Conservation (phyloP, 148 eudicot genomes). For the Heliamphora exappendiculata region DNA sequence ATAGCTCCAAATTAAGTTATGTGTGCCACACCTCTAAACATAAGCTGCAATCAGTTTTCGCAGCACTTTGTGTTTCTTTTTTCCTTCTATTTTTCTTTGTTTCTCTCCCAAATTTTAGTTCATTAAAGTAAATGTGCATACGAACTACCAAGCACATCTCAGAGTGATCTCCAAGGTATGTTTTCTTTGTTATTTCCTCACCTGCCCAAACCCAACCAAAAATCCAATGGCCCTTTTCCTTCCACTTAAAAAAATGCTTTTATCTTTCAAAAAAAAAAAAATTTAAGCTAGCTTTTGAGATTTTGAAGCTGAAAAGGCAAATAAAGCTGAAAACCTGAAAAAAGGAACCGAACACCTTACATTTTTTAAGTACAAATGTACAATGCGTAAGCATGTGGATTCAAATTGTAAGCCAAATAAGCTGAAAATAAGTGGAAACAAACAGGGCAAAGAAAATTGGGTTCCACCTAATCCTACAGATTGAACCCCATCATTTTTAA, state of each 20-base stretch:
- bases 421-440: no score
- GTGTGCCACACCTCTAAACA: neutral
- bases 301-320: no score
- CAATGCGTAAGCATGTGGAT: no score
- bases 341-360: no score
- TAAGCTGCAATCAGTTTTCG: neutral
- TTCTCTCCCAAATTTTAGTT: neutral
- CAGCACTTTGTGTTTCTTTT: neutral
- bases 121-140: neutral
- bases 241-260: no score
- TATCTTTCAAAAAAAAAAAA: no score
- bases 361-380: no score
- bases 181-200: neutral
- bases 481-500: neutral
- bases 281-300: no score
- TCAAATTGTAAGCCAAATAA: no score
- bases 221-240: no score
- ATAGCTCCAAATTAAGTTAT: neutral
- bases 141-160: neutral
- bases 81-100: neutral
- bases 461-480: neutral
- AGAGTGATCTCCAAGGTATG: neutral
- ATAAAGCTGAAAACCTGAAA: no score
- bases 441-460: no score
- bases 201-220: neutral